A percentile compares a stretch with the other conserved stretches of the same genome.
These are phyloP conservation scores for Termitomyces sp. DNA, from an alignment of 768 basidiomycete species.

Conservation along the genomic window DNA sequence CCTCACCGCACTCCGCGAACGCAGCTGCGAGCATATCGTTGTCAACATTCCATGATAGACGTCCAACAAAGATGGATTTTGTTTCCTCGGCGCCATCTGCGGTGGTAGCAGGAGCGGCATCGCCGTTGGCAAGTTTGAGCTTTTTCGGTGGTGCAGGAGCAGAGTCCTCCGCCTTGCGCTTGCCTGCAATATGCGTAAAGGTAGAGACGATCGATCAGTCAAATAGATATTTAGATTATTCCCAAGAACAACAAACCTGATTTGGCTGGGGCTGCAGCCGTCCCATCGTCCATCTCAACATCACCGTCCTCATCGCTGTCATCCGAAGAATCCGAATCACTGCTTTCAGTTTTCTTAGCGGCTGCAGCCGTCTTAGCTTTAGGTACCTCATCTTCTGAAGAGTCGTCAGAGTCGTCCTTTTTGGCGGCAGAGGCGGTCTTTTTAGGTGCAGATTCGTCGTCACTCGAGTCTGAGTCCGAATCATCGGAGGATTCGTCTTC, in stretches of 20 bases:
- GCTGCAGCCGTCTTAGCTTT: neutral
- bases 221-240: neutral
- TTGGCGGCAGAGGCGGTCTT: slow-evolving; percentile 14
- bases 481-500: slow-evolving; percentile 18
- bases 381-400: slow-evolving; percentile 24
- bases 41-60: slow-evolving; percentile 94
- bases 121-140: slow-evolving; percentile 63
- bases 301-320: slow-evolving; percentile 55
- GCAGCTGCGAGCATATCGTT: slow-evolving; percentile 91
- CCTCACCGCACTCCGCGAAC: slow-evolving; percentile 84
- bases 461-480: slow-evolving; percentile 12
- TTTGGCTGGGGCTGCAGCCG: slow-evolving; percentile 30
- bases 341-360: slow-evolving; percentile 1
- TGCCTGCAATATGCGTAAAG: slow-evolving; percentile 35
- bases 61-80: slow-evolving; percentile 85
- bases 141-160: slow-evolving; percentile 68
- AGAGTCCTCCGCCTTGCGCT: slow-evolving; percentile 77
- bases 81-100: slow-evolving; percentile 40
- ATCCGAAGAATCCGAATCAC: slow-evolving; percentile 8
- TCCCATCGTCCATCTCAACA: slow-evolving; percentile 43
- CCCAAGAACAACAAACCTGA: slow-evolving; percentile 26
- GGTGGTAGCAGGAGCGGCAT: slow-evolving; percentile 30
- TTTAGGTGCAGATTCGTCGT: slow-evolving; percentile 3
- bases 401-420: slow-evolving; percentile 5
- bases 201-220: neutral